Conservation (phyloP, 169 alveolate species). For the Plasmodium gallinaceum region DNA sequence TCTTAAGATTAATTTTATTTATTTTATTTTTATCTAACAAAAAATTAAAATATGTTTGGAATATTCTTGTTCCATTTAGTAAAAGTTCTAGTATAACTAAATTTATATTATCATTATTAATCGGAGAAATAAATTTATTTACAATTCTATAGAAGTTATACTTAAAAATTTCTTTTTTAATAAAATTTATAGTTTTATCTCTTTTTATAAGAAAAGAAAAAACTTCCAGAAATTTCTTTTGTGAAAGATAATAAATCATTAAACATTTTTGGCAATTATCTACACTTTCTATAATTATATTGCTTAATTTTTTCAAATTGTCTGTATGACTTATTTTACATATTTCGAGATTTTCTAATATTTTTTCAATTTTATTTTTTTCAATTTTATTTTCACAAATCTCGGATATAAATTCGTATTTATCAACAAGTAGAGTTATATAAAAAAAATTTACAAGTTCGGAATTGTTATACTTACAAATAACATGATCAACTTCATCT, state of each 20-base stretch:
- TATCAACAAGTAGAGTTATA: slow-evolving; percentile 21
- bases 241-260: slow-evolving; percentile 58
- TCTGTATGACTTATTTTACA: slow-evolving; percentile 18
- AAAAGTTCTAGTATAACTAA: slow-evolving; percentile 49
- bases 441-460: slow-evolving; percentile 56
- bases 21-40: slow-evolving; percentile 33
- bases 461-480: slow-evolving; percentile 36
- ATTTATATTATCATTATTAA: slow-evolving; percentile 24
- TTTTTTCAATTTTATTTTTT: slow-evolving; percentile 10
- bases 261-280: slow-evolving; percentile 58
- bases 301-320: slow-evolving; percentile 20
- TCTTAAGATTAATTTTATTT: slow-evolving; percentile 31
- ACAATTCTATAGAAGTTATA: slow-evolving; percentile 41
- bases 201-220: slow-evolving; percentile 23
- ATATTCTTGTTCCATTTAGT: slow-evolving; percentile 62
- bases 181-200: slow-evolving; percentile 39
- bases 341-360: slow-evolving; percentile 4
- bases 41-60: slow-evolving; percentile 38
- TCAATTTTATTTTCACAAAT: slow-evolving; percentile 24
- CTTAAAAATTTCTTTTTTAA: slow-evolving; percentile 52
- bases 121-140: slow-evolving; percentile 45
- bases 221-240: slow-evolving; percentile 44
- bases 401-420: slow-evolving; percentile 36
- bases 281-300: slow-evolving; percentile 42
- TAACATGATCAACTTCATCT: slow-evolving; percentile 30